Percentiles rank a stretch among this genome's conserved stretches.
These are phyloP conservation scores for Phaffia rhodozyma DNA, from an alignment of 1,284 basidiomycete genomes.

Conservation along the genomic window DNA sequence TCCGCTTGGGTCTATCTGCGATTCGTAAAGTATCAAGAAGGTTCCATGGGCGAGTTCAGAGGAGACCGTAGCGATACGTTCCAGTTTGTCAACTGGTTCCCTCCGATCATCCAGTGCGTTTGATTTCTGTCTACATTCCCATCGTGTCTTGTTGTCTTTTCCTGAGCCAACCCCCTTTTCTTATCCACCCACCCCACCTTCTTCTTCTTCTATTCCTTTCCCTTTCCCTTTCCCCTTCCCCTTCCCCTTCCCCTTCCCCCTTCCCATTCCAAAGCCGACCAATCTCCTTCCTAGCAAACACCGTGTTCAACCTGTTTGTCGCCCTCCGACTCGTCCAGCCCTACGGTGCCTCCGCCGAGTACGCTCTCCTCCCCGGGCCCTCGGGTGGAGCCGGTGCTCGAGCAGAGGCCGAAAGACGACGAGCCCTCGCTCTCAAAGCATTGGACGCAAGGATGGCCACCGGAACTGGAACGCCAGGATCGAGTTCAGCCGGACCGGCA, in stretches of 20 bases:
- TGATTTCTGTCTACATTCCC: neutral
- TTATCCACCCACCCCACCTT: neutral
- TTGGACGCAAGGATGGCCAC: constrained; percentile 77
- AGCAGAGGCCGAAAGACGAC: constrained; percentile 82
- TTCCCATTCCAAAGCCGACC: constrained; percentile 41
- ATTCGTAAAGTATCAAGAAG: constrained; percentile 80
- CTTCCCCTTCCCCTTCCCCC: constrained; percentile 15
- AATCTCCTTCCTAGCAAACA: constrained; percentile 55
- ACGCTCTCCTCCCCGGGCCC: constrained; percentile 52
- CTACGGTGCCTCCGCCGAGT: constrained; percentile 53
- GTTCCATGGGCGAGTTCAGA: constrained; percentile 35
- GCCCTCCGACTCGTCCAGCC: constrained; percentile 60
- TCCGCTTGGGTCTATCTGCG: constrained; percentile 88
- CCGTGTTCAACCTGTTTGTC: constrained; percentile 50
- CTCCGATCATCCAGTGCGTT: constrained; percentile 74
- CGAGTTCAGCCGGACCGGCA: no score
- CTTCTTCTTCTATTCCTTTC: neutral
- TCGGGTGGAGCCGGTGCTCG: constrained; percentile 51
- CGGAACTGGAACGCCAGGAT: no score
- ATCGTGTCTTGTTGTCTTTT: neutral
- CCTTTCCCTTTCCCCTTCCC: neutral
- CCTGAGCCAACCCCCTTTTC: neutral
- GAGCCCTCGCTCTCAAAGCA: constrained; percentile 90
- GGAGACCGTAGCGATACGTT: constrained; percentile 95
- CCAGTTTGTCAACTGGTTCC: constrained; percentile 93